phyloP scores from a whole-genome alignment of 1,139 yeast genomes.

The Pichia sp. region DNA sequence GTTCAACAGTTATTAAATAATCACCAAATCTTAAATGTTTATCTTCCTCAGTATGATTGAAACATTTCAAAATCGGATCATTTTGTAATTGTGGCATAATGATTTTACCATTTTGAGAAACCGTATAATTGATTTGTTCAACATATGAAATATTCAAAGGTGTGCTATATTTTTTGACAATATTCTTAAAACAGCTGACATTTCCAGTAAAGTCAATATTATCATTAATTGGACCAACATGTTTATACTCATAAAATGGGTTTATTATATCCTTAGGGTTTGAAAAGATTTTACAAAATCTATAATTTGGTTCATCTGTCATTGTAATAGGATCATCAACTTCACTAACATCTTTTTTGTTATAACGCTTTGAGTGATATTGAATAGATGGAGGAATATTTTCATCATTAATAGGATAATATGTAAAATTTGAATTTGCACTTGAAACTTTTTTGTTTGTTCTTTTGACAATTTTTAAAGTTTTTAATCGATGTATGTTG shows the following conservation, averaged over 20 bases:
- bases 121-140: not conserved
- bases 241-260: constrained; percentile 17
- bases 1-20: not conserved
- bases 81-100: not conserved
- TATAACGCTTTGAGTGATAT: not conserved
- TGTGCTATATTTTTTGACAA: constrained; percentile 19
- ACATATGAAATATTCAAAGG: constrained; percentile 13
- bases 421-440: not conserved
- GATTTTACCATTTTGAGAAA: not conserved
- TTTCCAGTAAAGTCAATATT: constrained; percentile 18
- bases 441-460: not conserved
- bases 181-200: constrained; percentile 13
- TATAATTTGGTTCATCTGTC: constrained; percentile 15
- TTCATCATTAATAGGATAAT: not conserved
- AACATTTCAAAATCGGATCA: constrained; percentile 14
- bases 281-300: constrained; percentile 15
- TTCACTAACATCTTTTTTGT: not conserved
- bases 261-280: constrained; percentile 15
- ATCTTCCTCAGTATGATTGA: constrained; percentile 4
- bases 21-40: constrained; percentile 15
- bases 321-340: constrained; percentile 1
- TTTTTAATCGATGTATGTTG: not conserved
- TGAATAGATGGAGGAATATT: not conserved
- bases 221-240: not conserved
- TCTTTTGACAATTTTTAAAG: constrained; percentile 8